A percentile compares a stretch with the other conserved stretches of the same genome.
phyloP scores from a whole-genome alignment of 768 basidiomycete species.

The Boletellus ananas region DNA sequence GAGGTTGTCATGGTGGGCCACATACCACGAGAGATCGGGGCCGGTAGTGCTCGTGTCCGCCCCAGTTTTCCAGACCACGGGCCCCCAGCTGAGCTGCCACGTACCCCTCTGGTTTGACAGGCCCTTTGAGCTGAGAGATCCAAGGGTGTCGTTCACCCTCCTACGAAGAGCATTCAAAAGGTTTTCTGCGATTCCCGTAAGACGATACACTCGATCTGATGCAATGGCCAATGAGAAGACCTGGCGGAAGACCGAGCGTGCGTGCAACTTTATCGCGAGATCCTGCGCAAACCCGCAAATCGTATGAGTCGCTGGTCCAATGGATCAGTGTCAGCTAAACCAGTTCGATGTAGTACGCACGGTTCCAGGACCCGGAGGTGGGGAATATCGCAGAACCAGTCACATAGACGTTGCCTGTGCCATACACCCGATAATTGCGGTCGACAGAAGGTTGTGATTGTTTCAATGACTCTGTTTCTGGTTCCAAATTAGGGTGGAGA shows the following conservation, averaged over 20 bases:
- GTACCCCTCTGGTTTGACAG: neutral
- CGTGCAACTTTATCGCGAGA: constrained; percentile 11
- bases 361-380: constrained; percentile 16
- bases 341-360: neutral
- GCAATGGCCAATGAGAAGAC: constrained; percentile 6
- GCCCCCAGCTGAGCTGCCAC: constrained; percentile 10
- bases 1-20: constrained; percentile 3
- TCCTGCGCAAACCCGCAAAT: constrained; percentile 14
- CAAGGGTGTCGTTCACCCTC: neutral
- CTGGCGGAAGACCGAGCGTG: constrained; percentile 3
- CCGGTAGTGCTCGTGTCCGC: neutral
- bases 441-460: constrained; percentile 5
- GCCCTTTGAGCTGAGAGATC: neutral
- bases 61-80: constrained; percentile 3
- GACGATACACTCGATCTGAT: neutral
- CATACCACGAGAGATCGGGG: constrained; percentile 7
- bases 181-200: neutral
- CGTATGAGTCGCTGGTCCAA: constrained; percentile 6
- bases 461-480: neutral
- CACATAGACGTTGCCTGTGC: constrained; percentile 17
- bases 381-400: constrained; percentile 19
- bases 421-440: constrained; percentile 10
- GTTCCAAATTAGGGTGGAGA: constrained; percentile 3
- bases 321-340: neutral
- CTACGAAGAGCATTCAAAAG: neutral